Evolutionary conservation across 306 rosid genomes (phyloP).

Genomic region (Quercus parvula): DNA sequence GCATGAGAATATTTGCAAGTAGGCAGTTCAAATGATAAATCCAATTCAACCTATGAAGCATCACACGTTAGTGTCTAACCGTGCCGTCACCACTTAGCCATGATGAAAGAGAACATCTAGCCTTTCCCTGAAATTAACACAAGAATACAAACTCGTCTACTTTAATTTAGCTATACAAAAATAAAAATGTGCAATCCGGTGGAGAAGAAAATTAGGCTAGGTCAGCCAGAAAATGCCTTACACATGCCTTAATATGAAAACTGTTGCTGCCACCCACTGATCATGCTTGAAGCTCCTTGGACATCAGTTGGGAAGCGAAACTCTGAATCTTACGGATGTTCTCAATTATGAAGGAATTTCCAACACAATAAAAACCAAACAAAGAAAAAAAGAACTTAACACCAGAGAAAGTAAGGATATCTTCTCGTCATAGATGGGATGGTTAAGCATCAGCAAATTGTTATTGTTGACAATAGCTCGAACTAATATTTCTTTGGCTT

Average conservation of each 20-base stretch:
- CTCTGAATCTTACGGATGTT: constrained; percentile 76
- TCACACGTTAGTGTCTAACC: neutral
- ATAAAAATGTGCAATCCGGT: constrained; percentile 3
- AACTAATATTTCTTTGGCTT: constrained; percentile 76
- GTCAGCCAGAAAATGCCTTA: neutral
- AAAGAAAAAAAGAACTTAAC: constrained; percentile 7
- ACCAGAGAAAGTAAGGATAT: constrained; percentile 57
- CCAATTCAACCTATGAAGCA: neutral
- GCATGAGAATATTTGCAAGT: neutral
- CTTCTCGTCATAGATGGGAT: constrained; percentile 76
- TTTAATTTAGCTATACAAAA: neutral
- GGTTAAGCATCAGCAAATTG: constrained; percentile 83
- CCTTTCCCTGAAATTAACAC: constrained; percentile 16
- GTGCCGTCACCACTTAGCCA: neutral
- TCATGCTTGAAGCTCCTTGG: constrained; percentile 53
- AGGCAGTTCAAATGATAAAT: neutral
- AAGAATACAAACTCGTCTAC: constrained; percentile 7
- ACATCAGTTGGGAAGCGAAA: constrained; percentile 56
- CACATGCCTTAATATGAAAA: constrained; percentile 30
- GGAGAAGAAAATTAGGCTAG: neutral
- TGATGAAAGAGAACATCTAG: constrained; percentile 4
- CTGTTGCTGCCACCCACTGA: constrained; percentile 17
- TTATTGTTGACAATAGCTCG: constrained; percentile 78
- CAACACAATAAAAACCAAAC: constrained; percentile 1
- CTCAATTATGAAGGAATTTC: constrained; percentile 42